Conservation (phyloP, 352 stramenopile species). For the Globisporangium paroecandrum region DNA sequence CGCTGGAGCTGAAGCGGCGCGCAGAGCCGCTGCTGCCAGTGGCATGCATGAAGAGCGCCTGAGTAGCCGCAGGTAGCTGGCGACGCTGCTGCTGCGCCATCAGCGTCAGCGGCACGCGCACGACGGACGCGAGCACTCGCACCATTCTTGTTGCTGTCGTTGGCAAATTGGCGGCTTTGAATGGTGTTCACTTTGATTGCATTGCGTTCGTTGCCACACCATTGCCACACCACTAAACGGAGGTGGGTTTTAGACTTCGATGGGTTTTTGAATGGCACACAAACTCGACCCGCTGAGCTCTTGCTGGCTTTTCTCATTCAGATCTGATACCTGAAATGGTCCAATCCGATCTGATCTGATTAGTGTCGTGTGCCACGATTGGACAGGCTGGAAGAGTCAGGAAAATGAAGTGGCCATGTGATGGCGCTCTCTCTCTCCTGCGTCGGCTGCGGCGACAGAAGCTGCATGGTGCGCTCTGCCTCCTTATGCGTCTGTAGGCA, state of each 20-base stretch:
- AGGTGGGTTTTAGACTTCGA: not conserved
- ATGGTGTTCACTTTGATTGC: not conserved
- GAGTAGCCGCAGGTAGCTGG: not conserved
- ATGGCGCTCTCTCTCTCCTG: not conserved
- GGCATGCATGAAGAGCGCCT: not conserved
- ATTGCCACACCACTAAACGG: not conserved
- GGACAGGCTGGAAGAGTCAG: not conserved
- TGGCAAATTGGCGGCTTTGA: not conserved
- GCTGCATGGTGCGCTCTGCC: not conserved
- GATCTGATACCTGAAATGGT: not conserved
- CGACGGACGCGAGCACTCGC: conserved; percentile 2
- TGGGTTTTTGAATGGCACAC: not conserved
- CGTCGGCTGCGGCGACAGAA: not conserved
- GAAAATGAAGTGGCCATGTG: not conserved
- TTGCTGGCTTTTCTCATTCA: not conserved
- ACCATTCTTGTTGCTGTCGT: conserved; percentile 5
- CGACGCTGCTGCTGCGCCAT: conserved; percentile 3
- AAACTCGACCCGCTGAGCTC: not conserved
- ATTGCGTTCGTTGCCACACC: not conserved
- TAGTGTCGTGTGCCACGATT: not conserved
- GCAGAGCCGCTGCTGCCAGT: not conserved
- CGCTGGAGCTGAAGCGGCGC: conserved; percentile 20
- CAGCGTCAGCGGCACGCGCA: conserved; percentile 1
- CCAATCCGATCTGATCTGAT: not conserved
- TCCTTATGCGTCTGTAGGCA: not conserved